These are phyloP conservation scores for Dactylella cylindrospora DNA, from an alignment of 2,329 filamentous ascomycete genomes.

Conservation along the genomic window DNA sequence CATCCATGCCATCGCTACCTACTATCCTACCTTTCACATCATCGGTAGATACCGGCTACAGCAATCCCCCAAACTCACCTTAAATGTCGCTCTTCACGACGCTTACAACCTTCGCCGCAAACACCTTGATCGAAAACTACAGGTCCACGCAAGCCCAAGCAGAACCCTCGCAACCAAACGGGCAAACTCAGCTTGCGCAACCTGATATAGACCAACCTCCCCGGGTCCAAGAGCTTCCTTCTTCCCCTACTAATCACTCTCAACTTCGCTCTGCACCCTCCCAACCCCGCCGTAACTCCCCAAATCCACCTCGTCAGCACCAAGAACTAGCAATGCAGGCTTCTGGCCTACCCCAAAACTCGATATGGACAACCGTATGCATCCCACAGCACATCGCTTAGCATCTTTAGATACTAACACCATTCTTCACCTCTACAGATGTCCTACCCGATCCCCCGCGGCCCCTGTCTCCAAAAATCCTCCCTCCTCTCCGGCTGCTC, in stretches of 20 bases:
- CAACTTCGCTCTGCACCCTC: background rate
- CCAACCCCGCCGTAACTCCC: background rate
- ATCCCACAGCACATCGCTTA: background rate
- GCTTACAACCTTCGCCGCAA: constrained; percentile 17
- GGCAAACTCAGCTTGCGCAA: constrained; percentile 1
- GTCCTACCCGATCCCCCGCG: constrained; percentile 53
- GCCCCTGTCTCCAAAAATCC: constrained; percentile 57
- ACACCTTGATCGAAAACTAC: constrained; percentile 15
- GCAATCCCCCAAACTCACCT: background rate
- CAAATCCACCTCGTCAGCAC: background rate
- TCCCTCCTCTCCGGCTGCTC: constrained; percentile 57
- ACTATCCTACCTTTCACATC: background rate
- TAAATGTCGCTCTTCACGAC: constrained; percentile 34
- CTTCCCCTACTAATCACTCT: background rate
- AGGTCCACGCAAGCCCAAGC: background rate
- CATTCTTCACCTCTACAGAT: constrained; percentile 14
- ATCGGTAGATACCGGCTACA: too few species aligned
- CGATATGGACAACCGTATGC: constrained; percentile 36
- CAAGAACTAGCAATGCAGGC: constrained; percentile 13
- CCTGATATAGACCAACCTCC: background rate
- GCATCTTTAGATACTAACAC: background rate
- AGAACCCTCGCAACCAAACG: background rate
- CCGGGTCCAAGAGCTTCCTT: constrained; percentile 14
- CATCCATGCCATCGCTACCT: too few species aligned
- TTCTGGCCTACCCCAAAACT: constrained; percentile 29